A percentile compares a stretch with the other conserved stretches of the same genome.
Conservation (phyloP, 2,329 filamentous ascomycete species). For the Penicillium sp. region DNA sequence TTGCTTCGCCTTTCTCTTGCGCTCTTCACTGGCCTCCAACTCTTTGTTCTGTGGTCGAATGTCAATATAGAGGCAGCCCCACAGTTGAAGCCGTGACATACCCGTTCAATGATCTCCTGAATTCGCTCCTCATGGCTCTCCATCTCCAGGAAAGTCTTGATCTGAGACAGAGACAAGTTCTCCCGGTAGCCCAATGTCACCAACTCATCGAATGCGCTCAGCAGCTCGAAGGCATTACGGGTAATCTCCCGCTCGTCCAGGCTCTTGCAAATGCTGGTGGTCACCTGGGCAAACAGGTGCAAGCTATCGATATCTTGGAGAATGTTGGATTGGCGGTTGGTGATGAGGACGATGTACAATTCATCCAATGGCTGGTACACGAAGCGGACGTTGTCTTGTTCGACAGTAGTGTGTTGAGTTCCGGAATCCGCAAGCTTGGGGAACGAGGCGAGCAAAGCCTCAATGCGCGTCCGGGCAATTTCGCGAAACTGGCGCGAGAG, state of each 20-base stretch:
- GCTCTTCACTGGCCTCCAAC: conserved; percentile 93
- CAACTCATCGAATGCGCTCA: conserved; percentile 95
- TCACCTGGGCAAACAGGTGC: conserved; percentile 95
- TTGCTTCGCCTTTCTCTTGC: conserved; percentile 97
- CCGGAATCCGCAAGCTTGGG: conserved; percentile 94
- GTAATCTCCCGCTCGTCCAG: conserved; percentile 93
- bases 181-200: conserved; percentile 94
- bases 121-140: conserved; percentile 98
- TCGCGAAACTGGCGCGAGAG: conserved; percentile 96
- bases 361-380: conserved; percentile 99
- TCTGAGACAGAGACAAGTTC: conserved; percentile 92
- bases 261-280: conserved; percentile 91
- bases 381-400: conserved; percentile 99
- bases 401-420: conserved; percentile 95
- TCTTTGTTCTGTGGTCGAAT: conserved; percentile 74
- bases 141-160: conserved; percentile 99
- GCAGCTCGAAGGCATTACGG: conserved; percentile 89
- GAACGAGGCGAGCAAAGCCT: conserved; percentile 92
- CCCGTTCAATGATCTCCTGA: conserved; percentile 91
- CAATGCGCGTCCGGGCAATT: conserved; percentile 93
- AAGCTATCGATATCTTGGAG: conserved; percentile 98
- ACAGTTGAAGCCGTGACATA: conserved; percentile 41
- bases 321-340: conserved; percentile 98
- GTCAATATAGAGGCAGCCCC: conserved; percentile 21
- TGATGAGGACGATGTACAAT: conserved; percentile 99